phyloP scores from a whole-genome alignment of 1,284 basidiomycete genomes.

The Mrakiaceae sp. region DNA sequence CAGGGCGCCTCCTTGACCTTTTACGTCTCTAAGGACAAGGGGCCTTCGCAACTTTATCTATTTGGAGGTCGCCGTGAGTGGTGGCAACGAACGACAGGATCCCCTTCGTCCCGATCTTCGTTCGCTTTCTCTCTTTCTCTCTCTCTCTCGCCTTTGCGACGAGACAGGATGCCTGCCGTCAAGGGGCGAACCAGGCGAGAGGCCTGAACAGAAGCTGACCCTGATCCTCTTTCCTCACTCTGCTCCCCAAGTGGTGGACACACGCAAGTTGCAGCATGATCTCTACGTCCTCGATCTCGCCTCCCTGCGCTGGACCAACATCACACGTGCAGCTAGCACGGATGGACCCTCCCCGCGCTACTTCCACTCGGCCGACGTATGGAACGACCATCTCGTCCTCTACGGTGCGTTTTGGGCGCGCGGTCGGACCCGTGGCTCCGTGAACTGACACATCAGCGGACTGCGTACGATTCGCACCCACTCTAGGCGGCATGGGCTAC shows the following conservation, averaged over 20 bases:
- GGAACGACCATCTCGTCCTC: constrained; percentile 74
- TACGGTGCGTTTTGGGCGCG: constrained; percentile 67
- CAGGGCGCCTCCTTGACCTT: not conserved
- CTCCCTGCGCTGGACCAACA: not conserved
- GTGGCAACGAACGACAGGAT: no score
- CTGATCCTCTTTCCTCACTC: not conserved
- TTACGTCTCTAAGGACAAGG: not conserved
- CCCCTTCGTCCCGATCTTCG: not conserved
- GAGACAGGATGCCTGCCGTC: not conserved
- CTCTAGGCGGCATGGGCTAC: constrained; percentile 58
- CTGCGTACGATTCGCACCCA: constrained; percentile 29
- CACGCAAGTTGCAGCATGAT: constrained; percentile 1
- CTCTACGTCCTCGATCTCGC: constrained; percentile 7
- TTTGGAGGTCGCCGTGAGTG: constrained; percentile 12
- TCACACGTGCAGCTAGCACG: constrained; percentile 46
- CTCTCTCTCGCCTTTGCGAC: not conserved
- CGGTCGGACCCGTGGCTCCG: not conserved
- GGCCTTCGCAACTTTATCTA: not conserved
- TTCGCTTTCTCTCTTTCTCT: not conserved
- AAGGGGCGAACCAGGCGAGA: not conserved
- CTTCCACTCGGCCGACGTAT: constrained; percentile 82
- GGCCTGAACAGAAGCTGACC: not conserved
- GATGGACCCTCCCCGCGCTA: constrained; percentile 61
- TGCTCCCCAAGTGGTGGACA: not conserved
- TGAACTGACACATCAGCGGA: not conserved